Evolutionary conservation across 768 basidiomycete species (phyloP), one percentile per base, ranked within the genome.

Genomic region (Amanita exitialis): DNA sequence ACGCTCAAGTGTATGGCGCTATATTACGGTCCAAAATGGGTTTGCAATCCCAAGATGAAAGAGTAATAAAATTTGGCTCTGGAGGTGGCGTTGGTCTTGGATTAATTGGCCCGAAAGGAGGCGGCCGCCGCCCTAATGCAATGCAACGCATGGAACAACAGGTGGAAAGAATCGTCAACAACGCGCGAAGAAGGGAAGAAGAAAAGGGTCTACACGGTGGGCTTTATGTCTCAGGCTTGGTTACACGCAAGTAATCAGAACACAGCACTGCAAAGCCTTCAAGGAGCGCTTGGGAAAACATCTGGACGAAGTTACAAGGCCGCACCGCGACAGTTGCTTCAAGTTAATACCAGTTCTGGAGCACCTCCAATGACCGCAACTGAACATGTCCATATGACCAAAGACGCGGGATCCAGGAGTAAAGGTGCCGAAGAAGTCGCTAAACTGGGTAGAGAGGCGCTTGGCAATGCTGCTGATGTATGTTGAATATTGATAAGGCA

Each of bases 61-160:
- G 86, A 12, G 87, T 96, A 4, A 68, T 96, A 47, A 90, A 90
- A 60, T 90, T 96, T 57, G 83, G 86, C 20, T 82, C 82, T 20
- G 78, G 83, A 25, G 84, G 86, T 7, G 92, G 91, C 12, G 82
- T 95, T 37, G 91, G 90, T 21, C 78, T 95, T 12, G 92, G 93
- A 12, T 66, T 90, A 49, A 74, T 77, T 9, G 50, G 42, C 21
- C 82, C 82, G 27, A 82, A 87, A 58, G 73, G 78, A 2, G 76
- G 78, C 8, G 79, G 76, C 25, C 75, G 90, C 43, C 73, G 90
- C 51, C 87, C 83, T 9, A 91, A 77, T 57, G 90, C 90, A 0
- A 88, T 93, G 86, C 86, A 92, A 62, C 77, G 86, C 56, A 92
- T 93, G 90, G 88, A 91, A 59, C 79, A 85, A 49, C 96, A 99